Evolutionary conservation across 306 rosid species (phyloP).

Genomic region (Medicago lupulina): DNA sequence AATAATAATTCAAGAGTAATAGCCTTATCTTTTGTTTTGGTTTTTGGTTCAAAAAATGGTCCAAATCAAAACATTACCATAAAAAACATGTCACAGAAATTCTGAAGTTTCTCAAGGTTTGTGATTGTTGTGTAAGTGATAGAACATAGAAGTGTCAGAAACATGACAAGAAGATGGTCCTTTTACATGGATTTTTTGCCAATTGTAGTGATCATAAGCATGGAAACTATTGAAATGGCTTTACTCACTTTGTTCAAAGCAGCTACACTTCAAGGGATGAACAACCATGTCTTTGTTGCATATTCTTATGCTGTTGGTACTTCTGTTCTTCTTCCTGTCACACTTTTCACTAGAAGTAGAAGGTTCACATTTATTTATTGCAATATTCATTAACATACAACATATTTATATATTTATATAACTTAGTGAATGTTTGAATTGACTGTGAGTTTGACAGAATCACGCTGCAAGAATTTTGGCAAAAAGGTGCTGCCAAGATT

Average conservation of each 20-base stretch:
- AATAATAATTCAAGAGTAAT: too few species aligned
- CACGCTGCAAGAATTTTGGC: not conserved
- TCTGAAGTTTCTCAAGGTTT: not conserved
- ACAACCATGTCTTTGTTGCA: conserved; percentile 79
- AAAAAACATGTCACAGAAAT: not conserved
- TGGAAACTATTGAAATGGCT: conserved; percentile 68
- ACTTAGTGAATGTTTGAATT: not conserved
- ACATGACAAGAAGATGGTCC: conserved; percentile 47
- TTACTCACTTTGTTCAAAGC: conserved; percentile 85
- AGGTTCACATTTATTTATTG: conserved; percentile 39
- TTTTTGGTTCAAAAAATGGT: too few species aligned
- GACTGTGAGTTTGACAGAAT: not conserved
- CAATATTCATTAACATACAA: too few species aligned
- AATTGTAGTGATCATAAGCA: conserved; percentile 58
- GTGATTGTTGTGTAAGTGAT: not conserved
- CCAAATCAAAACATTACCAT: not conserved
- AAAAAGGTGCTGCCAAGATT: not conserved
- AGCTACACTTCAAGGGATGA: conserved; percentile 78
- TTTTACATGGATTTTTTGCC: conserved; percentile 62
- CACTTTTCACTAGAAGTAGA: conserved; percentile 50
- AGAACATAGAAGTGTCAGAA: not conserved
- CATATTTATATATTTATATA: too few species aligned
- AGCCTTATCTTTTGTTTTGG: too few species aligned
- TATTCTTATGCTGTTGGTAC: conserved; percentile 85
- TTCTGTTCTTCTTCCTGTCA: conserved; percentile 60